A percentile compares a stretch with the other conserved stretches of the same genome.
These are phyloP conservation scores for Physocladia obscura DNA, from an alignment of 192 early-diverging fungal species.

Conservation along the genomic window DNA sequence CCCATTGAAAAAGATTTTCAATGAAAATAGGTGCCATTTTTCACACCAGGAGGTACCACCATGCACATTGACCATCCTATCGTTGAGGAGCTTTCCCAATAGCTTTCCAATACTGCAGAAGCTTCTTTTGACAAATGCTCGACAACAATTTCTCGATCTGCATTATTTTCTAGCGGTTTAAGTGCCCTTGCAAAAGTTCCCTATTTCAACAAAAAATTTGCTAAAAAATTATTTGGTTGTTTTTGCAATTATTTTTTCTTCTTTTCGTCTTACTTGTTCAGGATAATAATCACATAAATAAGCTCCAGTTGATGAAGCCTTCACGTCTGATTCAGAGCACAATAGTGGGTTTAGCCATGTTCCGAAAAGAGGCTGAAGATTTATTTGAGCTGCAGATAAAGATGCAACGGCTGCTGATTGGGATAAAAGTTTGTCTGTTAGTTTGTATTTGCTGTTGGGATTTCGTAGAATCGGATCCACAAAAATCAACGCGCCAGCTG, in stretches of 20 bases:
- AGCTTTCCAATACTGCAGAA: not conserved
- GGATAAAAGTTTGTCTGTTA: slow-evolving; percentile 12
- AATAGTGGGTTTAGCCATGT: slow-evolving; percentile 10
- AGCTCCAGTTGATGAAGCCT: not conserved
- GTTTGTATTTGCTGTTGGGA: not conserved
- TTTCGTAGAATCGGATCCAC: not conserved
- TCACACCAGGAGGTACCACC: slow-evolving; percentile 15
- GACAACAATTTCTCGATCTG: slow-evolving; percentile 2
- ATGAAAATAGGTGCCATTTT: not conserved
- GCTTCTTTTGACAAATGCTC: not conserved
- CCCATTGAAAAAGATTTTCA: no score
- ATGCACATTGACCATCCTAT: slow-evolving; percentile 21
- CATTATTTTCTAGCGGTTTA: slow-evolving; percentile 4
- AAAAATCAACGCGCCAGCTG: not conserved
- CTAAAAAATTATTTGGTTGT: not conserved
- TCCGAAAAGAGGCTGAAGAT: slow-evolving; percentile 6
- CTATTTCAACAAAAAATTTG: not conserved
- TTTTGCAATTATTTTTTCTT: not conserved
- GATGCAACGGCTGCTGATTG: not conserved
- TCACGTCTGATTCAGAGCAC: slow-evolving; percentile 1
- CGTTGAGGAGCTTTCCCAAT: slow-evolving; percentile 3
- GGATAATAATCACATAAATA: slow-evolving; percentile 2
- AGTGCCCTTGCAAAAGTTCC: slow-evolving; percentile 21
- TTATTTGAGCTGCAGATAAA: not conserved
- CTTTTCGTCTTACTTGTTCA: slow-evolving; percentile 1